Conservation (phyloP, 2,329 filamentous ascomycete species). For the Nemania sp. region DNA sequence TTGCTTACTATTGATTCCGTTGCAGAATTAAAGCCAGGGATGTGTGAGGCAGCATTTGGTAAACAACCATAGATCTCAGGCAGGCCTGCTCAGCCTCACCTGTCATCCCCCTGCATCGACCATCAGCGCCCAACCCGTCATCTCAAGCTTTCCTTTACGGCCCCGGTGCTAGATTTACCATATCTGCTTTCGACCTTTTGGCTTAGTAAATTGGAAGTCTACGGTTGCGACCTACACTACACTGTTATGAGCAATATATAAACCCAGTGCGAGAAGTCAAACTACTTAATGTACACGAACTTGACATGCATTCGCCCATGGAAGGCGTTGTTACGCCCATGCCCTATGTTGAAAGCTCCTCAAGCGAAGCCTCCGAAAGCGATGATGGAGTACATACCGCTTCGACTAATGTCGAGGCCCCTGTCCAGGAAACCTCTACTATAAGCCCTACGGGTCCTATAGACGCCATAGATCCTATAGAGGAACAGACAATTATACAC, state of each 20-base stretch:
- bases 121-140: neutral
- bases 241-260: neutral
- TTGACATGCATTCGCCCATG: constrained; percentile 22
- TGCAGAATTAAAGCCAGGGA: neutral
- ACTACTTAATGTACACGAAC: neutral
- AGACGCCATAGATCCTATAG: constrained; percentile 27
- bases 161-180: neutral
- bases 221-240: neutral
- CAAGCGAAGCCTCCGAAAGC: constrained; percentile 8
- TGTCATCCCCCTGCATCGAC: neutral
- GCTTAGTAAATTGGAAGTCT: neutral
- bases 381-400: constrained; percentile 1
- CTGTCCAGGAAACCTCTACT: neutral
- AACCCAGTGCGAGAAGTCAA: neutral
- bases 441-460: constrained; percentile 22
- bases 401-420: constrained; percentile 10
- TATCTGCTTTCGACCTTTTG: neutral
- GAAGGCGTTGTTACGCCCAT: constrained; percentile 1
- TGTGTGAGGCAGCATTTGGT: neutral
- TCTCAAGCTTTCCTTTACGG: neutral
- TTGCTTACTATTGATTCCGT: neutral
- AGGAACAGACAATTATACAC: constrained; percentile 52
- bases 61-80: neutral
- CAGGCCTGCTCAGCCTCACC: neutral
- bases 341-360: neutral